Conservation (phyloP, 1,284 basidiomycete species). For the Tranzscheliella williamsii region DNA sequence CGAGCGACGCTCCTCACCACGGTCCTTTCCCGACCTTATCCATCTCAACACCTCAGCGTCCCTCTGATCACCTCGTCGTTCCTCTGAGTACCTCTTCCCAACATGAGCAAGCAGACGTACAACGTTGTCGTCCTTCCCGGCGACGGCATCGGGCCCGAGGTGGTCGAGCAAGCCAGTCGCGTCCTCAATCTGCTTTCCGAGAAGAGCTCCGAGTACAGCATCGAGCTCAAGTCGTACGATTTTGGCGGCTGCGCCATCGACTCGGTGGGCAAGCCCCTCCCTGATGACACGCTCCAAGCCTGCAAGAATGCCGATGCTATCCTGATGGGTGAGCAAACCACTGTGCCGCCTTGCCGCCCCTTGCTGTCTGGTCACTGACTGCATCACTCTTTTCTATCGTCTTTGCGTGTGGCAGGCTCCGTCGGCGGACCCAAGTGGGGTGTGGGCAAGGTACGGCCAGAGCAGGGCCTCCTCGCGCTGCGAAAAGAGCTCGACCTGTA, state of each 20-base stretch:
- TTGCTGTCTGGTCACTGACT: conserved; percentile 70
- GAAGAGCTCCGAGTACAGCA: conserved; percentile 68
- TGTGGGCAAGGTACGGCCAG: conserved; percentile 86
- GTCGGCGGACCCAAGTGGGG: conserved; percentile 99
- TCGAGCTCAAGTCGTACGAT: conserved; percentile 71
- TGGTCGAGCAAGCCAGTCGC: conserved; percentile 82
- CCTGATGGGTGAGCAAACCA: conserved; percentile 40
- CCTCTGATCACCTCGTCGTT: no score
- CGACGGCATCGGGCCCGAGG: conserved; percentile 97
- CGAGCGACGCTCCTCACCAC: no score
- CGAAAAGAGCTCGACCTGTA: conserved; percentile 92
- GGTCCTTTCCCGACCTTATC: no score
- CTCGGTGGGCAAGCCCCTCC: conserved; percentile 78
- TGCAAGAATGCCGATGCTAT: conserved; percentile 59
- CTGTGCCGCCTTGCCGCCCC: neutral
- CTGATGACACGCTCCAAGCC: conserved; percentile 75
- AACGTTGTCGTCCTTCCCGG: conserved; percentile 73
- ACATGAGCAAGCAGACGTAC: conserved; percentile 28
- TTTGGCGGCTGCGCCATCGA: conserved; percentile 97
- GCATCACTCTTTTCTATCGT: conserved; percentile 62
- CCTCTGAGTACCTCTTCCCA: neutral
- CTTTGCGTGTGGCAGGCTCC: conserved; percentile 68
- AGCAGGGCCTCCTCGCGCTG: conserved; percentile 86
- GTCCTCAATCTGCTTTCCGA: conserved; percentile 78
- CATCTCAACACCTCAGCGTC: no score